phyloP scores from a whole-genome alignment of 2,329 filamentous ascomycete species.

The Fusarium pininemorale region DNA sequence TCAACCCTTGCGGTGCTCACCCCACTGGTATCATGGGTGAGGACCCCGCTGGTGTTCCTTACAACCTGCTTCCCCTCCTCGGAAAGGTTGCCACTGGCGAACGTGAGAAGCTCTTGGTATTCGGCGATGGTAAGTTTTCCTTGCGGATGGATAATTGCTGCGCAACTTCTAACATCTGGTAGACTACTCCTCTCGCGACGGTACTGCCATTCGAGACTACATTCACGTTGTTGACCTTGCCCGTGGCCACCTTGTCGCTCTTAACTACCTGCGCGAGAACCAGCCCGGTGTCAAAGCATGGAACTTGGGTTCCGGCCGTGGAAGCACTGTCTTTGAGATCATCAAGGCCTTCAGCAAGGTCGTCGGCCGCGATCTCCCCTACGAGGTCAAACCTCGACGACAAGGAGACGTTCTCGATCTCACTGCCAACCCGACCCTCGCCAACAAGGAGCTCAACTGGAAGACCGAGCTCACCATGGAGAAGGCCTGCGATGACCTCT shows the following conservation, averaged over 20 bases:
- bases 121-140: constrained; percentile 80
- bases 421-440: constrained; percentile 87
- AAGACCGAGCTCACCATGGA: constrained; percentile 91
- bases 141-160: neutral
- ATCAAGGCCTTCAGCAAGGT: constrained; percentile 91
- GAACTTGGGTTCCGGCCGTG: constrained; percentile 95
- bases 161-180: constrained; percentile 31
- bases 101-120: constrained; percentile 91
- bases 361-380: constrained; percentile 85
- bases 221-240: constrained; percentile 95
- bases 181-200: constrained; percentile 93
- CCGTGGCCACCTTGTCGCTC: constrained; percentile 83
- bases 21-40: constrained; percentile 98
- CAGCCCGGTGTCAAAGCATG: constrained; percentile 92
- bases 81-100: constrained; percentile 97
- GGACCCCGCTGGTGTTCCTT: constrained; percentile 94
- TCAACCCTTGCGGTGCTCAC: constrained; percentile 96
- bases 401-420: constrained; percentile 93
- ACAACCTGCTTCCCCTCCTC: constrained; percentile 92
- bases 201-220: constrained; percentile 96
- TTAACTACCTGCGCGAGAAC: constrained; percentile 86
- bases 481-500: constrained; percentile 91
- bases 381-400: constrained; percentile 84
- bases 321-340: constrained; percentile 97
- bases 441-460: constrained; percentile 91